Evolutionary conservation across 768 basidiomycete genomes (phyloP).

Genomic region (Candolleomyces efflorescens): DNA sequence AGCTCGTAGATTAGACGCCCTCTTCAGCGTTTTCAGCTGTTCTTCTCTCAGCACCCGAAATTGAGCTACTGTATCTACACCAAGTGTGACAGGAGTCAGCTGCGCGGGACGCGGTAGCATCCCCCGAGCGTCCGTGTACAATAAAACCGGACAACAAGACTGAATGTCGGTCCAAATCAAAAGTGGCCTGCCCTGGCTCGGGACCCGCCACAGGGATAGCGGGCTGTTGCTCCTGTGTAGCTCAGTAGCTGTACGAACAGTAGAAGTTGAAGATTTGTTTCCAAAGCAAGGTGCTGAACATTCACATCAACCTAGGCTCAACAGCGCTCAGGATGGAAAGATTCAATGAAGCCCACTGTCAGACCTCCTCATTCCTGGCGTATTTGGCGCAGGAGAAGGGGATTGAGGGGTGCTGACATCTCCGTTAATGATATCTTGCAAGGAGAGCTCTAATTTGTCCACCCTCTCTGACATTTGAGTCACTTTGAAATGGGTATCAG

Average conservation of each 20-base stretch:
- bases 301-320: neutral
- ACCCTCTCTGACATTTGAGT: conserved; percentile 89
- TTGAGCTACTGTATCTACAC: no score
- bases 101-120: no score
- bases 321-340: neutral
- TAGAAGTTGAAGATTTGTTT: no score
- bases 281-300: neutral
- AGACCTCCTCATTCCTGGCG: conserved; percentile 37
- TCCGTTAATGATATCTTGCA: conserved; percentile 88
- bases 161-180: no score
- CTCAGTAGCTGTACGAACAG: no score
- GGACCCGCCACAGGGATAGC: no score
- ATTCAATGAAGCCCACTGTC: conserved; percentile 30
- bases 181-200: no score
- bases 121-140: no score
- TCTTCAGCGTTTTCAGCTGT: neutral
- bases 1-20: neutral
- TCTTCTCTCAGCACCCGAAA: no score
- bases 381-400: conserved; percentile 43
- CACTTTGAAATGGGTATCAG: conserved; percentile 47
- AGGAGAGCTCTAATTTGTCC: conserved; percentile 83
- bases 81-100: no score
- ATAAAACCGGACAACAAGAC: no score
- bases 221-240: no score
- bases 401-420: conserved; percentile 64